Evolutionary conservation across 495 filamentous ascomycete species (phyloP).

Genomic region (Hypoxylon lienhwacheense): DNA sequence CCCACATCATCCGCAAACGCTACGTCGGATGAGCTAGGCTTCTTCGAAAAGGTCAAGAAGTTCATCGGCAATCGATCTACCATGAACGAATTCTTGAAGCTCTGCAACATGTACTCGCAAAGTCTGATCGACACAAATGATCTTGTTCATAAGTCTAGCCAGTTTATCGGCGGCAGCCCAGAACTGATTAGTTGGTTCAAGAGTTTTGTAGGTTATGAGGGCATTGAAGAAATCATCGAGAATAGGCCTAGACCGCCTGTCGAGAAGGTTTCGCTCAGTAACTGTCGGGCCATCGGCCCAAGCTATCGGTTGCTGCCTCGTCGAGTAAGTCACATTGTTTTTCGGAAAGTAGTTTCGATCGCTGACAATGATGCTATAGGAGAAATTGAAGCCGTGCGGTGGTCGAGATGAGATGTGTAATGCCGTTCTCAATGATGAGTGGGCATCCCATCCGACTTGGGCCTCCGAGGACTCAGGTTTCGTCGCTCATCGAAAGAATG

Average conservation of each 20-base stretch:
- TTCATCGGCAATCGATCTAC: slow-evolving; percentile 87
- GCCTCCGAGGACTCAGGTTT: slow-evolving; percentile 98
- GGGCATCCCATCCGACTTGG: slow-evolving; percentile 99
- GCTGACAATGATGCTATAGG: slow-evolving; percentile 43
- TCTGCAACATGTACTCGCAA: slow-evolving; percentile 90
- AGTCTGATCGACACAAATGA: slow-evolving; percentile 82
- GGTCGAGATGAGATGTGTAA: slow-evolving; percentile 93
- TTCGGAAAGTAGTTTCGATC: neutral
- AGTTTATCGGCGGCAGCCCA: slow-evolving; percentile 83
- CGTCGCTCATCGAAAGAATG: slow-evolving; percentile 95
- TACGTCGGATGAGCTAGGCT: slow-evolving; percentile 75
- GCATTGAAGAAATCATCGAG: slow-evolving; percentile 75
- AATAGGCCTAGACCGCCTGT: slow-evolving; percentile 71
- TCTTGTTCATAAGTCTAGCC: slow-evolving; percentile 75
- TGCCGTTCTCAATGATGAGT: slow-evolving; percentile 91
- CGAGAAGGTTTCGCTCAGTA: slow-evolving; percentile 81
- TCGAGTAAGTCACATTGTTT: slow-evolving; percentile 51
- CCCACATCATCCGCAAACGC: slow-evolving; percentile 67
- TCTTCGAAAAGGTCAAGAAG: slow-evolving; percentile 97
- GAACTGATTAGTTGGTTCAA: slow-evolving; percentile 88
- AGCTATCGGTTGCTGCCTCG: slow-evolving; percentile 93
- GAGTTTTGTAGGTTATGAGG: slow-evolving; percentile 70
- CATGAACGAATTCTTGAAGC: slow-evolving; percentile 92
- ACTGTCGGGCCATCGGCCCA: slow-evolving; percentile 89
- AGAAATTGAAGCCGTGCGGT: slow-evolving; percentile 83